Conservation (phyloP, 2,329 filamentous ascomycete species). For the Fusarium nodosum region DNA sequence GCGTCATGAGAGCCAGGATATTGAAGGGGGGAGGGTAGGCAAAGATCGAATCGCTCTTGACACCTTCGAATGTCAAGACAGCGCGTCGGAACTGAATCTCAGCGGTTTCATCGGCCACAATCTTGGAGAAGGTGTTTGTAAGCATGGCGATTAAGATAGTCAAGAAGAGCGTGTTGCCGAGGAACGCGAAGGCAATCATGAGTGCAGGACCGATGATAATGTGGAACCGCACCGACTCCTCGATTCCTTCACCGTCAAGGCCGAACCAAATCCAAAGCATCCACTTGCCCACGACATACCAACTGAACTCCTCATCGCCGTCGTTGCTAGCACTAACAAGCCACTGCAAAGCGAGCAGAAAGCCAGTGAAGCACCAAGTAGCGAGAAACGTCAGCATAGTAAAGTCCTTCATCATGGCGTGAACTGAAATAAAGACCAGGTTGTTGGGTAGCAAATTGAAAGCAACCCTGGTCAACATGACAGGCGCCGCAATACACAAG, state of each 20-base stretch:
- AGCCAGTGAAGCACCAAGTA: conserved; percentile 78
- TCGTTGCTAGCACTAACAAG: conserved; percentile 58
- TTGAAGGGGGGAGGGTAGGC: conserved; percentile 79
- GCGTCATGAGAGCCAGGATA: conserved; percentile 71
- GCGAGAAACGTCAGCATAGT: conserved; percentile 75
- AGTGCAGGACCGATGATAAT: conserved; percentile 75
- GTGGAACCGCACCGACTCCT: conserved; percentile 71
- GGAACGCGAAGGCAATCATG: conserved; percentile 79
- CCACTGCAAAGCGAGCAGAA: conserved; percentile 78
- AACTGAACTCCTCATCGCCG: conserved; percentile 52
- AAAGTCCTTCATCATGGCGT: conserved; percentile 82
- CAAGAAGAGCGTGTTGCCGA: conserved; percentile 81
- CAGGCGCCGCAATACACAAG: conserved; percentile 74
- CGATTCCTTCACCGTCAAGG: conserved; percentile 72
- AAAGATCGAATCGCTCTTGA: conserved; percentile 79
- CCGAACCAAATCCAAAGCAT: conserved; percentile 87
- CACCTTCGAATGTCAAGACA: conserved; percentile 79
- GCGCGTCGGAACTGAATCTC: conserved; percentile 80
- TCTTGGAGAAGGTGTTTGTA: conserved; percentile 78
- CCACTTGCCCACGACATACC: conserved; percentile 77
- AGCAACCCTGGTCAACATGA: conserved; percentile 77
- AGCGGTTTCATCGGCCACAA: conserved; percentile 76
- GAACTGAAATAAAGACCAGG: conserved; percentile 79
- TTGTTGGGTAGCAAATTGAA: conserved; percentile 82
- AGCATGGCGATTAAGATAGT: conserved; percentile 82